Percentiles rank a stretch among this genome's conserved stretches.
Evolutionary conservation across 192 early-diverging fungal genomes (phyloP).

Genomic region (Thamnidium elegans): DNA sequence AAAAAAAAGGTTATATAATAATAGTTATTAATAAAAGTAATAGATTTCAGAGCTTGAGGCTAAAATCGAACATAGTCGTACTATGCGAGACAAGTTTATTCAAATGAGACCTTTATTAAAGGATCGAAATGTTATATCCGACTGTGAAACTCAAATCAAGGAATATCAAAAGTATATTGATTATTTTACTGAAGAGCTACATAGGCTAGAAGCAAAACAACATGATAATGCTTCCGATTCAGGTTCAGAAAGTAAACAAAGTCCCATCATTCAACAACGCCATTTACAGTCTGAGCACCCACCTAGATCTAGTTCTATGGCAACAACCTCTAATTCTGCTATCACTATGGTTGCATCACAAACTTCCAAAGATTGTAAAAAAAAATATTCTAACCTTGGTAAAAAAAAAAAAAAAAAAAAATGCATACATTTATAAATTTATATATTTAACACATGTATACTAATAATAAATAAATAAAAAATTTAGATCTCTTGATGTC

Average conservation of each 20-base stretch:
- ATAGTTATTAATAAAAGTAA: not conserved
- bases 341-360: not conserved
- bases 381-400: constrained; percentile 28
- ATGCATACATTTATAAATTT: not conserved
- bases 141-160: constrained; percentile 70
- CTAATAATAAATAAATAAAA: constrained; percentile 17
- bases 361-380: not conserved
- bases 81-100: constrained; percentile 45
- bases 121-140: constrained; percentile 61
- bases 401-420: constrained; percentile 1
- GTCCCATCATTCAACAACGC: not conserved
- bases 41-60: constrained; percentile 38
- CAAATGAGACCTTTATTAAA: constrained; percentile 54
- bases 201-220: constrained; percentile 52
- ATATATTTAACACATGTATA: constrained; percentile 5
- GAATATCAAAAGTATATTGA: constrained; percentile 66
- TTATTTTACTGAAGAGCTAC: constrained; percentile 64
- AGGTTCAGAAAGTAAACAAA: constrained; percentile 15
- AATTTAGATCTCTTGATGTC: constrained; percentile 61
- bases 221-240: constrained; percentile 6
- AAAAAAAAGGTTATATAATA: too few species aligned
- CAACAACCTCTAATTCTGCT: not conserved
- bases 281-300: not conserved
- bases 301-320: constrained; percentile 24
- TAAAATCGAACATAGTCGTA: constrained; percentile 36